These are phyloP conservation scores for Apiospora marii DNA, from an alignment of 2,329 filamentous ascomycete species.

Conservation along the genomic window DNA sequence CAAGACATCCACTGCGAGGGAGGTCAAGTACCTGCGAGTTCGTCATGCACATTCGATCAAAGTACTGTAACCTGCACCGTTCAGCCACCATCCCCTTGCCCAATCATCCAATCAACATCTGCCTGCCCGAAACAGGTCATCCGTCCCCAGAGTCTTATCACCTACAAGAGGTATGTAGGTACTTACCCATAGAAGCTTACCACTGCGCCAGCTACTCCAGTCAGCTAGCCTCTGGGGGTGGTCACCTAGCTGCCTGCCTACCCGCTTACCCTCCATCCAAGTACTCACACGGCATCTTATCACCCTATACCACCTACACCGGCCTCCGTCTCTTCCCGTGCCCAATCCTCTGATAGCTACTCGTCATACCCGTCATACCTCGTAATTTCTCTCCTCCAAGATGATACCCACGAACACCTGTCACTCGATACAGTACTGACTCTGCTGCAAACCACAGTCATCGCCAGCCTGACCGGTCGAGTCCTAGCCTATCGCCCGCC, in stretches of 20 bases:
- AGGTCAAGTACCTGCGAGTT: background rate
- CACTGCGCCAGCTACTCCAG: background rate
- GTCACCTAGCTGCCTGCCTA: background rate
- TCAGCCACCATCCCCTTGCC: conserved; percentile 1
- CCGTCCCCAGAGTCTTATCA: conserved; percentile 19
- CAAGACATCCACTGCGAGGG: background rate
- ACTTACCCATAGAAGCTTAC: background rate
- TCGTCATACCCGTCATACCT: background rate
- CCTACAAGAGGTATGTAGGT: background rate
- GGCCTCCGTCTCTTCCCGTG: conserved; percentile 1
- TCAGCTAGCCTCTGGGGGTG: background rate
- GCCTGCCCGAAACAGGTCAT: conserved; percentile 25
- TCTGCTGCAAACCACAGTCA: background rate
- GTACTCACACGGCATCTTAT: conserved; percentile 3
- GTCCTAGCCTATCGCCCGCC: background rate
- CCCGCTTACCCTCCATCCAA: conserved; percentile 18
- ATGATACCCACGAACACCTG: background rate
- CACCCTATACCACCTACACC: background rate
- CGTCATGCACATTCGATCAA: background rate
- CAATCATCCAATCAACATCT: conserved; percentile 21
- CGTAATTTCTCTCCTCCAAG: background rate
- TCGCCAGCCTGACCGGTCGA: background rate
- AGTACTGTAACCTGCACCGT: conserved; percentile 7
- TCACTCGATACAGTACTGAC: background rate
- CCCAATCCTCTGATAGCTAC: background rate